Conservation (phyloP, 2,329 filamentous ascomycete genomes). For the Sclerotinia nivalis region DNA sequence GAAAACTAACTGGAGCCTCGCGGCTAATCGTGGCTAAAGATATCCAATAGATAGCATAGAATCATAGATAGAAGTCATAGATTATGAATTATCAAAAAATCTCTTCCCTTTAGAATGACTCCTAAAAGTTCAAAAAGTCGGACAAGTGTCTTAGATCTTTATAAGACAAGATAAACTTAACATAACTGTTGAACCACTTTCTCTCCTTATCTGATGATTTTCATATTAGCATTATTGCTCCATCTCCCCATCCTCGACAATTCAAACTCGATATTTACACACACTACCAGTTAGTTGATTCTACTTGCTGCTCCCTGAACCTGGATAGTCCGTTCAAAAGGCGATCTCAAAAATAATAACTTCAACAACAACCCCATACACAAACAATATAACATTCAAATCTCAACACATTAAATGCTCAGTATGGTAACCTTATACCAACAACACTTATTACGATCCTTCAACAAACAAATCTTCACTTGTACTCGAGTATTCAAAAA, state of each 20-base stretch:
- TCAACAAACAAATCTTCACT: neutral
- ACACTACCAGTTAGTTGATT: too few relatives aligned
- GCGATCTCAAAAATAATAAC: neutral
- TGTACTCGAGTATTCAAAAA: neutral
- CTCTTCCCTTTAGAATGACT: conserved; percentile 9
- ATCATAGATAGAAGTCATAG: neutral
- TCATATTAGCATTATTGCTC: neutral
- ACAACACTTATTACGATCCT: neutral
- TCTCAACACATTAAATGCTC: neutral
- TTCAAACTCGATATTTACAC: neutral
- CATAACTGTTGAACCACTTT: neutral
- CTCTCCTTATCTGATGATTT: conserved; percentile 8
- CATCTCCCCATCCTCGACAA: neutral
- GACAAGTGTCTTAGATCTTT: conserved; percentile 13
- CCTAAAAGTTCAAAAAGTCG: neutral
- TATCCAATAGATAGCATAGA: conserved; percentile 8
- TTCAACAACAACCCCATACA: neutral
- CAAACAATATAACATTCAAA: neutral
- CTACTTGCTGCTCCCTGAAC: neutral
- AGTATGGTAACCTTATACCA: neutral
- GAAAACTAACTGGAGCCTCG: conserved; percentile 15
- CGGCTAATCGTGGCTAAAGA: conserved; percentile 12
- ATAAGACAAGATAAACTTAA: neutral
- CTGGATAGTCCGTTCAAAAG: neutral
- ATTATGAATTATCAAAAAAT: neutral